Evolutionary conservation across 2,329 filamentous ascomycete species (phyloP), one percentile per base, ranked within the genome.

Genomic region (Simplicillium aogashimaense): DNA sequence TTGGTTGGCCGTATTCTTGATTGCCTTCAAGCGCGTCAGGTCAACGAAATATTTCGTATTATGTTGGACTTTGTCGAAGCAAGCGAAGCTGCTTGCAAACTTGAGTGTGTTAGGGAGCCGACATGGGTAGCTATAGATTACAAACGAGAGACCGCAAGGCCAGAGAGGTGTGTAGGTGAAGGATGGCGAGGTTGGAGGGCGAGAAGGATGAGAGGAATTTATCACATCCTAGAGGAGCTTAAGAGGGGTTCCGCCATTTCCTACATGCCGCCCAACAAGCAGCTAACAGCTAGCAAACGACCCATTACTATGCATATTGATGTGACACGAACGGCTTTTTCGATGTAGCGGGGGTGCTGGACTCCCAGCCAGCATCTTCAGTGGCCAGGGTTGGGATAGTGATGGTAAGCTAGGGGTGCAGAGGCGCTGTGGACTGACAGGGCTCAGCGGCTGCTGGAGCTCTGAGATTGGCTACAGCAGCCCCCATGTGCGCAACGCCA

Each of bases 111-210:
- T 42, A 35, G 20, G 38, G 20, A 25, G 20, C 6, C 20, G 20
- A 25, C 20, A 25, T 25, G 20, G 20, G 20, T 9, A 25, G 20
- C 20, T 25, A 9, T 9, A 25, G 20, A 48, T 47, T 50, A 55
- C 53, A 57, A 51, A 49, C 20, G 20, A 25, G 9, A 25, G 20
- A 25, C 20, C 20, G 9, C 20, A 25, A 25, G 20, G 20, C 20
- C 20, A 25, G 20, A 25, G 20, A 25, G 9, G 6, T 25, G 20
- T 25, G 6, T 6, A 25, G 20, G 20, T 25, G 20, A 25, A 25
- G 20, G 20, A 25, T 25, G 9, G 20, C 20, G 20, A 25, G 20
- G 20, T 25, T 25, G 20, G 20, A 25, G 20, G 9, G 20, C 9
- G 20, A 25, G 20, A 25, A 25, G 20, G 20, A 25, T 9, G 6